These are phyloP conservation scores for Trichothecium roseum DNA, from an alignment of 2,329 filamentous ascomycete genomes.

Conservation along the genomic window DNA sequence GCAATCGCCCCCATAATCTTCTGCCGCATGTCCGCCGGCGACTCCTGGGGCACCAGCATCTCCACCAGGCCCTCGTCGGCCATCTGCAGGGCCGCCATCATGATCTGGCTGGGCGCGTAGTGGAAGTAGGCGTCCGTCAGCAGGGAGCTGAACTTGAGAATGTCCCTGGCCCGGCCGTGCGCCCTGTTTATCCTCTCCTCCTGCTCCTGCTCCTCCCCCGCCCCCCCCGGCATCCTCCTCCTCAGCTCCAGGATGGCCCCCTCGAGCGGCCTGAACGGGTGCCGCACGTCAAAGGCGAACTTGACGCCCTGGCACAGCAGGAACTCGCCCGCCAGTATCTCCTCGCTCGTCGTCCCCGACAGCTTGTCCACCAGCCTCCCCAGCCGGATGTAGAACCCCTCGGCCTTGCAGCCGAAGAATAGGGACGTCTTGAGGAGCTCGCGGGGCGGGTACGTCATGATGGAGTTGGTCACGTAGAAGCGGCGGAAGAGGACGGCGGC, in stretches of 20 bases:
- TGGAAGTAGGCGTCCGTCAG: constrained; percentile 96
- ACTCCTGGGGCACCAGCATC: constrained; percentile 28
- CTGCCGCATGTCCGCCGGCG: constrained; percentile 22
- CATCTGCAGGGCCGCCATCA: constrained; percentile 69
- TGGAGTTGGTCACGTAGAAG: constrained; percentile 91
- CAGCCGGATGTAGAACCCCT: constrained; percentile 65
- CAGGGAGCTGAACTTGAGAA: constrained; percentile 69
- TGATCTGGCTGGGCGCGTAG: constrained; percentile 89
- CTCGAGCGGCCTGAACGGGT: constrained; percentile 81
- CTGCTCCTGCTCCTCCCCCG: no score
- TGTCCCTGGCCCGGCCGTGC: constrained; percentile 61
- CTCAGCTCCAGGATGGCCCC: constrained; percentile 77
- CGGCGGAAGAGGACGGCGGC: constrained; percentile 83
- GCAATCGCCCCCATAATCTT: constrained; percentile 40
- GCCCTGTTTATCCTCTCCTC: constrained; percentile 45
- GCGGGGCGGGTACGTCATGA: constrained; percentile 92
- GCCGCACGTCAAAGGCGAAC: constrained; percentile 87
- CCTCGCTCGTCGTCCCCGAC: constrained; percentile 61
- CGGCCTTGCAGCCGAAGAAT: constrained; percentile 89
- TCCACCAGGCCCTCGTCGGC: constrained; percentile 57
- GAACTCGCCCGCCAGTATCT: constrained; percentile 86
- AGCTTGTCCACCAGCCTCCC: constrained; percentile 59
- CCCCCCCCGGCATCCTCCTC: constrained; percentile 45
- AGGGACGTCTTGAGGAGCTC: constrained; percentile 82
- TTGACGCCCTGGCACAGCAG: constrained; percentile 83